phyloP scores from a whole-genome alignment of 805 yeast genomes.

The Metschnikowia borealis region DNA sequence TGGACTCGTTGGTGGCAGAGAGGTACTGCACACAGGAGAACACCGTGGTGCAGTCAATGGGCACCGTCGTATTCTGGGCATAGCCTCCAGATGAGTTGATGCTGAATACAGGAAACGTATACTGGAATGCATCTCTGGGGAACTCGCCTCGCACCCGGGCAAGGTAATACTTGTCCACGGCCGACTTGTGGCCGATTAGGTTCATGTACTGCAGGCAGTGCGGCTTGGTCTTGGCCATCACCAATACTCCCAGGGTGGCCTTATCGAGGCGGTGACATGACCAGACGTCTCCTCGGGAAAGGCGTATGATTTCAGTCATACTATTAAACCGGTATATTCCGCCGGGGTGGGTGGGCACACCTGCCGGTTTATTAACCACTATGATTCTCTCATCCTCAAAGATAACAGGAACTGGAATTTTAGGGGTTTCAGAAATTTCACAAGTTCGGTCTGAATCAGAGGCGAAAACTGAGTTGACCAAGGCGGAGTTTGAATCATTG shows the following conservation, averaged over 20 bases:
- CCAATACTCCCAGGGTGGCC: constrained; percentile 48
- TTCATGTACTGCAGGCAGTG: constrained; percentile 30
- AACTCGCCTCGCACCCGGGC: constrained; percentile 44
- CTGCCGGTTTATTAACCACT: constrained; percentile 50
- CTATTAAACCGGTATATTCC: constrained; percentile 42
- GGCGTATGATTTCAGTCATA: constrained; percentile 38
- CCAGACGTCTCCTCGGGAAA: constrained; percentile 32
- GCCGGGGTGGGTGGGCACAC: constrained; percentile 53
- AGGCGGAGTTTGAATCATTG: no score
- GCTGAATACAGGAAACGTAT: constrained; percentile 39
- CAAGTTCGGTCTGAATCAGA: neutral
- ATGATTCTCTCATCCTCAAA: constrained; percentile 34
- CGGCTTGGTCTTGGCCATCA: constrained; percentile 37
- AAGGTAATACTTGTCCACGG: constrained; percentile 38
- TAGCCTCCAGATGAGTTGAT: constrained; percentile 31
- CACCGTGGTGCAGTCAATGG: constrained; percentile 30
- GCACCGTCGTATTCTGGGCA: constrained; percentile 17
- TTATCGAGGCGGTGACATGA: constrained; percentile 49
- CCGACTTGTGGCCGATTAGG: constrained; percentile 27
- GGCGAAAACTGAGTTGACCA: neutral
- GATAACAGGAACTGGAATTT: constrained; percentile 13
- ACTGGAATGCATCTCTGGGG: constrained; percentile 25
- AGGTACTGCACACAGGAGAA: constrained; percentile 31
- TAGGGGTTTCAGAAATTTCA: no score
- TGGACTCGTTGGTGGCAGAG: constrained; percentile 29